Evolutionary conservation across 805 yeast species (phyloP).

Genomic region (Myxozyma melibiosi): DNA sequence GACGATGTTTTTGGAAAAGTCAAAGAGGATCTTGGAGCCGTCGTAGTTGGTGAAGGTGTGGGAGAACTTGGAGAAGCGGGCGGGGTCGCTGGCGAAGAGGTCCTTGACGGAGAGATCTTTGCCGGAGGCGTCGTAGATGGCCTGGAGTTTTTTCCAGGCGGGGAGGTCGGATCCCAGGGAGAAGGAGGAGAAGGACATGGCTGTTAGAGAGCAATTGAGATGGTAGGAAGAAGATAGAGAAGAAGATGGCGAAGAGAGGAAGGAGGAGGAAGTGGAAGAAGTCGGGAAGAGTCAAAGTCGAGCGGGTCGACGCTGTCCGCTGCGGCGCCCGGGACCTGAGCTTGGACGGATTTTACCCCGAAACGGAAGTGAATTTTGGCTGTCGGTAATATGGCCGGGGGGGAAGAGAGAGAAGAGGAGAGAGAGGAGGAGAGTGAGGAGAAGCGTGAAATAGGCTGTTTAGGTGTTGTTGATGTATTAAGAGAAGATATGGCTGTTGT

Average conservation of each 20-base stretch:
- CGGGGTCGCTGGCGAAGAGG: slow-evolving; percentile 73
- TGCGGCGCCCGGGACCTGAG: slow-evolving; percentile 8
- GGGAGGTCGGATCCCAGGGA: slow-evolving; percentile 71
- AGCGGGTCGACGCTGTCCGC: slow-evolving; percentile 21
- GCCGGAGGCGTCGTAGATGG: slow-evolving; percentile 68
- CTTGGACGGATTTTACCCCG: background rate
- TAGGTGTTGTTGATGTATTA: too few relatives aligned
- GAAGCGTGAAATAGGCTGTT: too few relatives aligned
- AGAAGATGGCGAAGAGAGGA: background rate
- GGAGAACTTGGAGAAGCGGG: slow-evolving; percentile 75
- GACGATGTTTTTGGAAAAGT: slow-evolving; percentile 91
- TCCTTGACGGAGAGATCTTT: slow-evolving; percentile 71
- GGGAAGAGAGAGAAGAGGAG: too few relatives aligned
- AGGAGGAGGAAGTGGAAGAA: background rate
- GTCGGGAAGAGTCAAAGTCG: background rate
- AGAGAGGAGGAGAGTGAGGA: too few relatives aligned
- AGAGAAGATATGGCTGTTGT: too few relatives aligned
- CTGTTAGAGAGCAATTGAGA: background rate
- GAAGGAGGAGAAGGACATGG: slow-evolving; percentile 50
- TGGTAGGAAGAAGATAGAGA: background rate
- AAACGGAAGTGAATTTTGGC: too few relatives aligned
- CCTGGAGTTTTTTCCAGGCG: slow-evolving; percentile 80
- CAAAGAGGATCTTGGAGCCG: slow-evolving; percentile 86
- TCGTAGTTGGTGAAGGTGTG: slow-evolving; percentile 81
- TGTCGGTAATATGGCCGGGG: too few relatives aligned